Conservation (phyloP, 2,329 filamentous ascomycete genomes). For the Shiraia sp. region DNA sequence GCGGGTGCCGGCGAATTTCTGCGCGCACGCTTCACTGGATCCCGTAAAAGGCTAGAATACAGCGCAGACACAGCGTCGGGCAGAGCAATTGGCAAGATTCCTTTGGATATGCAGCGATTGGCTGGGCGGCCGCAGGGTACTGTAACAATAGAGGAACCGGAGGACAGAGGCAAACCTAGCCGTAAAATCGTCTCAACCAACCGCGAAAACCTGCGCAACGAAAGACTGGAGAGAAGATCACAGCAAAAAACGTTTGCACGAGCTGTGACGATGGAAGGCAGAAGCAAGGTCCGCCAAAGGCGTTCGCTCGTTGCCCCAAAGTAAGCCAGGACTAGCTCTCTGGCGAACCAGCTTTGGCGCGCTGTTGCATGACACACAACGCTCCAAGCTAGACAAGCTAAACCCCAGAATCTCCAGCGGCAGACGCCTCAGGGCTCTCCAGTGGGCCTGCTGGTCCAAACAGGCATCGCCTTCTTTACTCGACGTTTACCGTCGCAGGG, state of each 20-base stretch:
- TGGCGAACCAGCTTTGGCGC: slow-evolving; percentile 31
- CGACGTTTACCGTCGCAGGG: slow-evolving; percentile 26
- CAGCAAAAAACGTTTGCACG: slow-evolving; percentile 13
- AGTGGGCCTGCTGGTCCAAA: slow-evolving; percentile 8
- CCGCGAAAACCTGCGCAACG: slow-evolving; percentile 7
- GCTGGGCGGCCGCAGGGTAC: slow-evolving; percentile 11
- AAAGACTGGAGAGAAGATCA: slow-evolving; percentile 4
- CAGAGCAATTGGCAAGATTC: slow-evolving; percentile 30
- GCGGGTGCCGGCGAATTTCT: slow-evolving; percentile 22
- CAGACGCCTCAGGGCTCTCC: slow-evolving; percentile 20
- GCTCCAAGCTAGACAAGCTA: slow-evolving; percentile 23
- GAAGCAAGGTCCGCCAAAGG: too few relatives aligned
- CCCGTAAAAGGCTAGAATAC: slow-evolving; percentile 27
- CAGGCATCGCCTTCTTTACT: slow-evolving; percentile 22
- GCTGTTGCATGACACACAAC: slow-evolving; percentile 36
- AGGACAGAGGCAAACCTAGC: too few relatives aligned
- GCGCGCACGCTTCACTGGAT: slow-evolving; percentile 18
- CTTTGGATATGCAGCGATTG: slow-evolving; percentile 27
- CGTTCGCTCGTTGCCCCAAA: slow-evolving; percentile 5
- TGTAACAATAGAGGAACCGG: slow-evolving; percentile 19
- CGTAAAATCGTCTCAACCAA: too few relatives aligned
- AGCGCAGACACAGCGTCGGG: slow-evolving; percentile 33
- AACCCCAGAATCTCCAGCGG: slow-evolving; percentile 15
- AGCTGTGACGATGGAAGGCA: slow-evolving; percentile 19
- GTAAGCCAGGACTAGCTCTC: slow-evolving; percentile 35